Evolutionary conservation across 768 basidiomycete genomes (phyloP).

Genomic region (Tulasnella sp.): DNA sequence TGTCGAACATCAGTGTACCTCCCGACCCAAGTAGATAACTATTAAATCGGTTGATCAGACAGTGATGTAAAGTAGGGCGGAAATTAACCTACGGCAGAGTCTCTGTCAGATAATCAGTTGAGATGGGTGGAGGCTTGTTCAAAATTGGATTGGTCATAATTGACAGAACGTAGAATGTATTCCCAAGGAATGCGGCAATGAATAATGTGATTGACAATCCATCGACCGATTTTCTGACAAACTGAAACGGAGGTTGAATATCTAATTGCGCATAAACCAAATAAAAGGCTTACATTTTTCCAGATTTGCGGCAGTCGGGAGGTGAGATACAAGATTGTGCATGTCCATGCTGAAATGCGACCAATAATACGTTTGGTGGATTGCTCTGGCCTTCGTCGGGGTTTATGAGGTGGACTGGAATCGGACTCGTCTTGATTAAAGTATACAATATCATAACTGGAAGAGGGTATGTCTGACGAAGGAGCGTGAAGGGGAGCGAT

Average conservation of each 20-base stretch:
- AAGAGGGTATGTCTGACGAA: not conserved
- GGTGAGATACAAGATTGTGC: slow-evolving; percentile 85
- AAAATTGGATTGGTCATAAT: slow-evolving; percentile 63
- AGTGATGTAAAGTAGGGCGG: no score
- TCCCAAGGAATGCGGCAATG: slow-evolving; percentile 86
- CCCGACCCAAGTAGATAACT: slow-evolving; percentile 85
- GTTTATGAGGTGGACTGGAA: slow-evolving; percentile 4
- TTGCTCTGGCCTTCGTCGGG: slow-evolving; percentile 2
- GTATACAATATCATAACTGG: not conserved
- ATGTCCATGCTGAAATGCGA: slow-evolving; percentile 86
- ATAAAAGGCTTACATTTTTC: slow-evolving; percentile 70
- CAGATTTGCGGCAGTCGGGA: slow-evolving; percentile 94
- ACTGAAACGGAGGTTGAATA: slow-evolving; percentile 34
- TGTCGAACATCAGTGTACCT: slow-evolving; percentile 86
- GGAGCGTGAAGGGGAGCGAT: not conserved
- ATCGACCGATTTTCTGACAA: slow-evolving; percentile 81
- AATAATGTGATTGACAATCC: slow-evolving; percentile 92
- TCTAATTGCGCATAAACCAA: not conserved
- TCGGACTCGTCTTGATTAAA: slow-evolving; percentile 3
- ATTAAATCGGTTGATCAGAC: not conserved
- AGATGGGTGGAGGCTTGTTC: slow-evolving; percentile 42
- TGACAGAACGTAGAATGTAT: slow-evolving; percentile 82
- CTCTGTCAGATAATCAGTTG: slow-evolving; percentile 58
- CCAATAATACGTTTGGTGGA: slow-evolving; percentile 58
- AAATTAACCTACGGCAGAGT: slow-evolving; percentile 81